Base-by-base conservation (phyloP, 108 stramenopile genomes). In the Fragilariopsis cylindrus region DNA sequence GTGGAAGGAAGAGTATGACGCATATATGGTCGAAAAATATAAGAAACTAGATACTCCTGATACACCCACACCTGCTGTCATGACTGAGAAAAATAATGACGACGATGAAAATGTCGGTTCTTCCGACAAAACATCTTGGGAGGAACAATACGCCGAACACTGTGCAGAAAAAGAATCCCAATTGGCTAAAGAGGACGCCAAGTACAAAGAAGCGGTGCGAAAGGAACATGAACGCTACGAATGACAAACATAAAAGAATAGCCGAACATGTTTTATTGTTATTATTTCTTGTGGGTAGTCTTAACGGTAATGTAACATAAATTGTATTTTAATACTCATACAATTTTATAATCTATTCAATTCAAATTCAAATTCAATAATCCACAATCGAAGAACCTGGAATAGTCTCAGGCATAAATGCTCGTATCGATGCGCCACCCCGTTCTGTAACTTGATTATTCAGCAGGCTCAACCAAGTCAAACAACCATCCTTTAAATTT, bases 61-160 rank as follows among this genome's bases (percentile, higher is more conserved):
- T n/a, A 53, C 52, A 53, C 52, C 49, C 30, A 39, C 45, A 50
- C 9, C 67, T 68, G 4, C 46, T 50, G 7, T 39, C 6, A 13
- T 15, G 47, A 8, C 50, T 40, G 52, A 63, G 63, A 60, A 60
- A 57, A 11, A 1, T 44, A 75, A 57, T 13, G 43, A 54, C 52
- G 50, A 56, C 11, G 50, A 70, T 19, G 45, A 63, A 2, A 44
- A 68, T 0, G 0, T 55, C 18, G 11, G 52, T 30, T 60, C 73
- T 12, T 30, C 30, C 30, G 30, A 30, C 30, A 82, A 75, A 57
- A 67, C 76, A 19, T 70, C 84, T 19, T 89, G 88, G 88, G 86
- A 82, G 58, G 47, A 49, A 52, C 85, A 89, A 72, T 89, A 89
- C 62, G 79, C 82, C 56, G 82, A 76, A 16, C 81, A 87, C 65